Evolutionary conservation across 306 rosid genomes (phyloP).

Genomic region (Vigna radiata): DNA sequence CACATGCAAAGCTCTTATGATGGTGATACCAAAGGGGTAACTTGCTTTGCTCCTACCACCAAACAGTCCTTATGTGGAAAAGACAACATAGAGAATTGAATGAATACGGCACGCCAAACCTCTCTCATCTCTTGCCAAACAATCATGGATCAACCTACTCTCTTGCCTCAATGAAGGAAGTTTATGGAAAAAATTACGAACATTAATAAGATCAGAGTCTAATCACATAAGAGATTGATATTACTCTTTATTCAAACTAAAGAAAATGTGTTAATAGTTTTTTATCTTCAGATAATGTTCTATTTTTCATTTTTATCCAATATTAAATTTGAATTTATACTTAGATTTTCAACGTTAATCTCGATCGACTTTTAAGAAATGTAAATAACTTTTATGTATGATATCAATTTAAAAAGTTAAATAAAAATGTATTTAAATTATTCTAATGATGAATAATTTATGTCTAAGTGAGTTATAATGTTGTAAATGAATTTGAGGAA

Average conservation of each 20-base stretch:
- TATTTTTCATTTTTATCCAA: too few species aligned
- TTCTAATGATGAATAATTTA: too few species aligned
- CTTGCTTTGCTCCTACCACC: background rate
- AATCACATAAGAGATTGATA: too few species aligned
- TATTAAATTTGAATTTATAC: too few species aligned
- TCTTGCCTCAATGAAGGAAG: constrained; percentile 26
- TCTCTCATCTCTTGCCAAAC: constrained; percentile 1
- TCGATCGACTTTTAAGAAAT: too few species aligned
- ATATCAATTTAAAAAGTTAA: too few species aligned
- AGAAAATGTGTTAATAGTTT: too few species aligned
- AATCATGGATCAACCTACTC: background rate
- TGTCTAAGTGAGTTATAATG: background rate
- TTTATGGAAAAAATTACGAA: too few species aligned
- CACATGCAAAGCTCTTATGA: constrained; percentile 1
- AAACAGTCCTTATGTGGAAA: constrained; percentile 19
- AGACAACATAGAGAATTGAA: constrained; percentile 34
- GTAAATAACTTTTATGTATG: too few species aligned
- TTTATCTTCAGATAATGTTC: too few species aligned
- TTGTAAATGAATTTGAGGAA: background rate
- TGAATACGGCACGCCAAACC: constrained; percentile 62
- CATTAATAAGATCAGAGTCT: too few species aligned
- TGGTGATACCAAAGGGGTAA: constrained; percentile 18
- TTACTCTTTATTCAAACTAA: accelerated
- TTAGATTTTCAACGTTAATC: accelerated
- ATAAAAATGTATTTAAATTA: too few species aligned